Evolutionary conservation across 163 green algal genomes (phyloP).

Genomic region (Coccomyxa subellipsoidea): DNA sequence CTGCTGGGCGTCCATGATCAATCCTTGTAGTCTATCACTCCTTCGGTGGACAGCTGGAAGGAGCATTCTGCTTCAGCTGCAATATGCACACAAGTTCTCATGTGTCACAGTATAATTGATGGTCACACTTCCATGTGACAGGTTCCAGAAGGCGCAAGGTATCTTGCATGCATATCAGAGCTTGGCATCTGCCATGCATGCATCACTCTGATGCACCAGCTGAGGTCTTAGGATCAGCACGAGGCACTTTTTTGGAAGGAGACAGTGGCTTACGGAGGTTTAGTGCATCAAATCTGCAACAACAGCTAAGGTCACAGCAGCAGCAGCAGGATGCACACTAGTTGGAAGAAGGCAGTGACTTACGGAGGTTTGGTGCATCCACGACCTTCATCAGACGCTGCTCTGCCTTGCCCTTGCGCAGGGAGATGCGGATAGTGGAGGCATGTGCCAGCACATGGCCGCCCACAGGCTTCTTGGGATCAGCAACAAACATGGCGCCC

Average conservation of each 20-base stretch:
- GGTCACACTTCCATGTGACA: background rate
- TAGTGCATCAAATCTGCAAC: background rate
- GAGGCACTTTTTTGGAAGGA: background rate
- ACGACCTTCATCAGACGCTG: slow-evolving; percentile 84
- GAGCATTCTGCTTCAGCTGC: slow-evolving; percentile 80
- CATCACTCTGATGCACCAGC: background rate
- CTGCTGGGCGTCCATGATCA: too few species aligned
- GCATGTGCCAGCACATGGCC: slow-evolving; percentile 84
- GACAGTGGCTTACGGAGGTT: background rate
- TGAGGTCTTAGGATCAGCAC: background rate
- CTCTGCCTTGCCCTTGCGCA: slow-evolving; percentile 91
- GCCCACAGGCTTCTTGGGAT: slow-evolving; percentile 87
- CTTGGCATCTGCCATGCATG: too few species aligned
- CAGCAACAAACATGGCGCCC: slow-evolving; percentile 83
- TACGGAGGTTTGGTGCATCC: slow-evolving; percentile 70
- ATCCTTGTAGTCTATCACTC: slow-evolving; percentile 57
- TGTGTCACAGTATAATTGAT: background rate
- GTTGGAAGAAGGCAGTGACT: slow-evolving; percentile 11
- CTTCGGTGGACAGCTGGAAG: slow-evolving; percentile 60
- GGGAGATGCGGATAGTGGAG: slow-evolving; percentile 66
- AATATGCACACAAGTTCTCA: background rate
- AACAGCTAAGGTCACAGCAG: background rate
- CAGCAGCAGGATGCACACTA: too few species aligned
- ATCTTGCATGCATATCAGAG: too few species aligned
- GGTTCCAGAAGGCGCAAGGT: too few species aligned